Evolutionary conservation across 169 alveolate genomes (phyloP).

Genomic region (Nephromyces sp.): DNA sequence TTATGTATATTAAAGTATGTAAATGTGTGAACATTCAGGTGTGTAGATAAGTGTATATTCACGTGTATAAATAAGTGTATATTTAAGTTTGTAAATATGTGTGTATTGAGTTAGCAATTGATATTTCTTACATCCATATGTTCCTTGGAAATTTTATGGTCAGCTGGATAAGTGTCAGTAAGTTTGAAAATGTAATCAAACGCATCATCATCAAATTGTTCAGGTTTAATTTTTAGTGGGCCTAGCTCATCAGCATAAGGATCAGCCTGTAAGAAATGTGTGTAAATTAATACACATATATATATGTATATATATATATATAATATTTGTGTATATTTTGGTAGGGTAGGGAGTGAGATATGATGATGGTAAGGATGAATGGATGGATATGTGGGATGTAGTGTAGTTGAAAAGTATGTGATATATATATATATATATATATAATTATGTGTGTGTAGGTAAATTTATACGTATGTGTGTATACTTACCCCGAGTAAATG

Average conservation of each 20-base stretch:
- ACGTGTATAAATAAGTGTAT: too few relatives aligned
- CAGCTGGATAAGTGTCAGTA: conserved; percentile 14
- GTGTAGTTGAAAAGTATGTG: not conserved
- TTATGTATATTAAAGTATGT: too few relatives aligned
- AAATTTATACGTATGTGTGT: not conserved
- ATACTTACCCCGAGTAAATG: conserved; percentile 81
- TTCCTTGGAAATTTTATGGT: conserved; percentile 14
- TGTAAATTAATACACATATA: not conserved
- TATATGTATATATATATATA: not conserved
- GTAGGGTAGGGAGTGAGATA: too few relatives aligned
- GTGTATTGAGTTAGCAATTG: conserved; percentile 16
- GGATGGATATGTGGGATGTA: not conserved
- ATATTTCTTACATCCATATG: conserved; percentile 9
- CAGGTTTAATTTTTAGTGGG: conserved; percentile 67
- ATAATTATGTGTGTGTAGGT: too few relatives aligned
- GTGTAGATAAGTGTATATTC: too few relatives aligned
- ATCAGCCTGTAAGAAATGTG: not conserved
- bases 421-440: too few relatives aligned
- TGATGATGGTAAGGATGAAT: not conserved
- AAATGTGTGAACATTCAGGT: too few relatives aligned
- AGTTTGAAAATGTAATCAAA: conserved; percentile 71
- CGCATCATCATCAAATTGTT: conserved; percentile 80
- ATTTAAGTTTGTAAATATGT: too few relatives aligned
- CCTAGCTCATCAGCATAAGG: conserved; percentile 51
- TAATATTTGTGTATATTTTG: not conserved